Base-by-base conservation (phyloP, 2,329 filamentous ascomycete genomes). In the Akanthomyces muscarius region DNA sequence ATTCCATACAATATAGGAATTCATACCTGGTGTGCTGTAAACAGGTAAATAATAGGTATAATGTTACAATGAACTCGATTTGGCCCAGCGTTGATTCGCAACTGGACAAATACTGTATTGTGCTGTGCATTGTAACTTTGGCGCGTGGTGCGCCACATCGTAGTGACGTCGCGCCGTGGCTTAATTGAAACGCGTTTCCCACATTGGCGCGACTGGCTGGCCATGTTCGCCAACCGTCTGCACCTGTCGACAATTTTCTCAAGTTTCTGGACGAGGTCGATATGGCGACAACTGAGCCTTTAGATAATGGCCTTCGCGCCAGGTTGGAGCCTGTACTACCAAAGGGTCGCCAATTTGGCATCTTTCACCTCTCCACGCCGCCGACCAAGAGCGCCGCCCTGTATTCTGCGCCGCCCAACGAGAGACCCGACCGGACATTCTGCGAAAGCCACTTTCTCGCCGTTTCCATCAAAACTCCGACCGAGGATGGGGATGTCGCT, bases 351-450 rank as follows among this genome's bases (percentile, higher is more conserved):
- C 76, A 71, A 16, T 90, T 96, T 73, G 87, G 83, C 66, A 82
- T 94, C 70, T 89, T 96, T 74, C 94, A 99, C 78, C 79, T 97
- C 68, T 96, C 92, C 28, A 96, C 93, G 5, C 89, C 90, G 16
- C 91, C 94, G 5, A 88, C 86, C 41, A 83, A 83, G 72, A 89
- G 87, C 66, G 83, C 87, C 10, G 84, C 94, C 18, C 85, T 99
- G 50, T 97, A 89, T 77, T 88, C 90, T 42, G 84, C 93, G 41
- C 87, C 91, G 4, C 90, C 91, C 5, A 86, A 88, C 63, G 80
- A 85, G 66, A 83, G 84, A 50, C 84, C 89, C 10, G 89, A 96
- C 71, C 83, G 85, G 68, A 99, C 95, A 0, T 94, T 89, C 69
- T 89, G 91, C 77, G 92, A 97, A 74, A 92, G 85, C 53, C 95